Conservation (phyloP, 768 basidiomycete genomes). For the Naganishia kalamii region DNA sequence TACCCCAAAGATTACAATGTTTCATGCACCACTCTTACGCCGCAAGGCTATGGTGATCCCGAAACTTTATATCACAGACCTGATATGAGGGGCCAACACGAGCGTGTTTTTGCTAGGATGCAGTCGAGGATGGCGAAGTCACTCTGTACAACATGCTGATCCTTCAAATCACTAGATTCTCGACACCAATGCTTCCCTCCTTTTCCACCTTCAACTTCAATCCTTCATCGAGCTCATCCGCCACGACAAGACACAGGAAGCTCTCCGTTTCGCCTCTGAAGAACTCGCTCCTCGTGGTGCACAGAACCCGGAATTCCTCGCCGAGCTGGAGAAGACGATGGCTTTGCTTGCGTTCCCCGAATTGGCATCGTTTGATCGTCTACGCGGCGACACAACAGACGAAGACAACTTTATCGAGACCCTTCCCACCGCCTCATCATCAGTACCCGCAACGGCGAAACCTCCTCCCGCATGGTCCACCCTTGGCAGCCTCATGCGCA, state of each 20-base stretch:
- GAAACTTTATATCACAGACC: constrained; percentile 64
- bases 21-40: constrained; percentile 98
- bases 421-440: constrained; percentile 16
- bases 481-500: constrained; percentile 57
- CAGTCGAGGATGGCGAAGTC: neutral
- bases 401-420: constrained; percentile 15
- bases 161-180: constrained; percentile 61
- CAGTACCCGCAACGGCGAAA: constrained; percentile 9
- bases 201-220: constrained; percentile 93
- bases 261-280: constrained; percentile 81
- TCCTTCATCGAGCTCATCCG: constrained; percentile 92
- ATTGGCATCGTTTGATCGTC: constrained; percentile 32
- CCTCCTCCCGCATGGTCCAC: constrained; percentile 18
- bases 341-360: constrained; percentile 61
- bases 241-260: constrained; percentile 67
- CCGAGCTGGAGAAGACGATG: constrained; percentile 91
- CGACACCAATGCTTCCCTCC: constrained; percentile 85
- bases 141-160: neutral
- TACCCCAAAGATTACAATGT: constrained; percentile 68
- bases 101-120: constrained; percentile 10
- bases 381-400: constrained; percentile 26
- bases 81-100: constrained; percentile 43
- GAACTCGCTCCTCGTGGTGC: constrained; percentile 93
- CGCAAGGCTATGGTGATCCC: constrained; percentile 72
- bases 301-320: constrained; percentile 85